Evolutionary conservation across 768 basidiomycete species (phyloP), one percentile per base, ranked within the genome.

Genomic region (Lentinula lateritia): DNA sequence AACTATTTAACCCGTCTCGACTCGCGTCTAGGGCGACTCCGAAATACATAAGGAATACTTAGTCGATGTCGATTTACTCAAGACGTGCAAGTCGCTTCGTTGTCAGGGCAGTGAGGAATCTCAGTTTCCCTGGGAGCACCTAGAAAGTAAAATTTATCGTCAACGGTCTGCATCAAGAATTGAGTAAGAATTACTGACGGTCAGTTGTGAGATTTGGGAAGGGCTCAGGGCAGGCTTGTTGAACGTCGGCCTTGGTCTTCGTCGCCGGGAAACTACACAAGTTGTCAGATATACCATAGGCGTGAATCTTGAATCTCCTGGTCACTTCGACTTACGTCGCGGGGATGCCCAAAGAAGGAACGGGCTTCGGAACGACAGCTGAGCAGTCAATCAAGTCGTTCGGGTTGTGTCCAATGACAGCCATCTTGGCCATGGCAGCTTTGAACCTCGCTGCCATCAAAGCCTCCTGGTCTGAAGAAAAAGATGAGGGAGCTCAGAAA

Each of bases 371-470:
- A 28, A 68, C 64, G 34, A 67, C 64, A 34, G 65, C 66, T 16
- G 67, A 65, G 60, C 67, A 68, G 35, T 68, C 67, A 18, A 63
- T 53, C 15, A 68, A 50, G 28, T 64, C 48, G 10, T 38, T 16
- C 8, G 46, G 34, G 50, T 64, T 55, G 20, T 68, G 67, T 15
- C 67, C 67, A 48, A 65, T 56, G n/a, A 68, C 52, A 52, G 62
- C 39, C 52, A 68, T 61, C 46, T 67, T 67, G 12, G 46, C 58
- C 64, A 68, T 65, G 35, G 67, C 66, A 12, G 62, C 54, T n/a
- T 56, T 58, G 60, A 68, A 68, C 35, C 45, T 58, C 13, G 58
- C 36, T 32, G 58, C 58, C 58, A 59, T 59, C 16, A 52, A 18
- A 58, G 62, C 63, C 20, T 52, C 55, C 20, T 61, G 46, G 36